Conservation (phyloP, 148 eudicot species). For the Chenopodium album region DNA sequence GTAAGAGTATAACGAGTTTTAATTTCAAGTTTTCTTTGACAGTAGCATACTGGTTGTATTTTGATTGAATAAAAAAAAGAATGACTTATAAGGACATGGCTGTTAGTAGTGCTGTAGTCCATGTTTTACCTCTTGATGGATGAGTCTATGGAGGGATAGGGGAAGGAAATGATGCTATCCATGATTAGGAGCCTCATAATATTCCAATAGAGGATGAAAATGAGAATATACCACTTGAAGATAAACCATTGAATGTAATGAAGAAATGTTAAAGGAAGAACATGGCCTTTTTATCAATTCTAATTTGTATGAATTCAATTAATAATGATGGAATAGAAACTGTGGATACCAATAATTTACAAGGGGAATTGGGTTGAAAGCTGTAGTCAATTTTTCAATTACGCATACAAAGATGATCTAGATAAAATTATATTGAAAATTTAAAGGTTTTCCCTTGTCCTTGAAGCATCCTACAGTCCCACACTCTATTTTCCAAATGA, state of each 20-base stretch:
- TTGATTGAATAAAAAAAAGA: not conserved
- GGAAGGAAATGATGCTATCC: too few relatives aligned
- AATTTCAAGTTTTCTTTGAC: not conserved
- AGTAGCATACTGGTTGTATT: not conserved
- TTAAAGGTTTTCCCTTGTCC: not conserved
- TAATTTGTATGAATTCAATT: not conserved
- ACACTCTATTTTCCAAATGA: not conserved
- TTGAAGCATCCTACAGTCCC: not conserved
- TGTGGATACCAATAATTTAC: not conserved
- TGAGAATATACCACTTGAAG: too few relatives aligned
- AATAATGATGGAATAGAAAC: not conserved
- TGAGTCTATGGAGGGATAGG: too few relatives aligned
- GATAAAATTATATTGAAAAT: not conserved
- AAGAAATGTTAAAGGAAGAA: too few relatives aligned
- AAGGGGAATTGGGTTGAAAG: not conserved
- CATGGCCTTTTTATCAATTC: too few relatives aligned
- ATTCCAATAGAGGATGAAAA: too few relatives aligned
- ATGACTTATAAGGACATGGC: too few relatives aligned
- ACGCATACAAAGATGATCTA: not conserved
- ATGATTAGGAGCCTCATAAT: too few relatives aligned
- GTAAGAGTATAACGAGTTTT: conserved; percentile 30
- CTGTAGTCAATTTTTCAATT: not conserved
- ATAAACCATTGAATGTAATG: too few relatives aligned
- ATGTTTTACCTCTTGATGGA: not conserved
- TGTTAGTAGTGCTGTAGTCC: not conserved